Evolutionary conservation across 1,284 basidiomycete genomes (phyloP).

Genomic region (Cryptococcus amylolentus): DNA sequence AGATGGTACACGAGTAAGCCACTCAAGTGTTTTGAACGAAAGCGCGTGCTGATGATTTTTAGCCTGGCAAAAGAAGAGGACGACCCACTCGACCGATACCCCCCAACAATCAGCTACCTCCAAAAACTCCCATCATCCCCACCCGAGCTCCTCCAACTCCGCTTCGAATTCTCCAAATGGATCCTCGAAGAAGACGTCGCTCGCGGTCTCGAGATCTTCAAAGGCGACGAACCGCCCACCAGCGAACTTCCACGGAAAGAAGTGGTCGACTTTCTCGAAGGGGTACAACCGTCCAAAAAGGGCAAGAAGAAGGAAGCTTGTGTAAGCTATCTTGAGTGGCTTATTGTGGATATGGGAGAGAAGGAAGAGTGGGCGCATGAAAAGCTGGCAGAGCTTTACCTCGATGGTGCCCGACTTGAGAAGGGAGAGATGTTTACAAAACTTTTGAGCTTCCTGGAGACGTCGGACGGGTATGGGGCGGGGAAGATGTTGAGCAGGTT

Average conservation of each 20-base stretch:
- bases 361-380: slow-evolving; percentile 71
- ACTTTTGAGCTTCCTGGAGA: slow-evolving; percentile 72
- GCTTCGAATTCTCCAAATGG: slow-evolving; percentile 79
- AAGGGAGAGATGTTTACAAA: slow-evolving; percentile 57
- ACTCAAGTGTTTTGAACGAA: neutral
- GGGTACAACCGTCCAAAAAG: slow-evolving; percentile 41
- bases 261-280: slow-evolving; percentile 74
- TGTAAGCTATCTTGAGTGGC: slow-evolving; percentile 77
- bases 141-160: slow-evolving; percentile 68
- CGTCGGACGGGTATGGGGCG: slow-evolving; percentile 67
- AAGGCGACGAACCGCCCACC: slow-evolving; percentile 62
- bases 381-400: slow-evolving; percentile 78
- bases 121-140: slow-evolving; percentile 87
- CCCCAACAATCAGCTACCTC: slow-evolving; percentile 82
- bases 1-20: slow-evolving; percentile 71
- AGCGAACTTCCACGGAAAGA: slow-evolving; percentile 62
- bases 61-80: slow-evolving; percentile 76
- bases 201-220: slow-evolving; percentile 77
- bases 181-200: slow-evolving; percentile 69
- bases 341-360: slow-evolving; percentile 73
- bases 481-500: slow-evolving; percentile 75
- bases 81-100: slow-evolving; percentile 72
- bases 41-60: slow-evolving; percentile 4
- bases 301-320: slow-evolving; percentile 53
- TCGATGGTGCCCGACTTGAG: slow-evolving; percentile 56